Base-by-base conservation (phyloP, 2,329 filamentous ascomycete genomes). In the Neoarthrinium moseri region DNA sequence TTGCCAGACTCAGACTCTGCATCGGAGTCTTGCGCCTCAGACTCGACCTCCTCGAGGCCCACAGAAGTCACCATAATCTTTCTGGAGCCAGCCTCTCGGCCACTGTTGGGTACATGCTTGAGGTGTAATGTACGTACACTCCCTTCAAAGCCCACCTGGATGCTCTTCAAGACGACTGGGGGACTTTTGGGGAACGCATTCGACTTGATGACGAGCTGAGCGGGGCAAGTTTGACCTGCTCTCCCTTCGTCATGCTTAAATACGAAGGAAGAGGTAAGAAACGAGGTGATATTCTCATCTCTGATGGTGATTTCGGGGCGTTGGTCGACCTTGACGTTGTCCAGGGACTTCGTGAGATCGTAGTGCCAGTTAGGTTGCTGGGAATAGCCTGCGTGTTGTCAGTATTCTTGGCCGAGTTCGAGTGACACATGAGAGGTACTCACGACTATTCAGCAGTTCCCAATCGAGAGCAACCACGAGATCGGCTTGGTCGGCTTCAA, bases 381-480 rank as follows among this genome's bases (percentile, higher is more conserved):
- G 4, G 71, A 68, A 56, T 83, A 86, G 41, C 66, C 81, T 82
- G 45, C 56, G 38, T 21, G 17, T 17, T 23, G 4, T 40, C n/a
- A 40, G 23, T 23, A 5, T 10, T 30, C 23, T 17, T 29, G 2
- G 20, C 13, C 4, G 18, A 30, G 27, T 10, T n/a, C 10, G 27
- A 30, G 23, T 53, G 20, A 22, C n/a, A 18, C 4, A 17, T 32
- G n/a, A n/a, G n/a, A n/a, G n/a, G n/a, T n/a, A 70, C 78, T 61
- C 65, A 83, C 81, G 71, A 35, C 64, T 74, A 47, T 80, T 73
- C 60, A 86, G 69, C 35, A 87, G 67, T 57, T 86, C 83, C 79
- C 84, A 85, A 56, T 85, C 81, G 41, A 84, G 76, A 22, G 80
- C 72, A 27, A 86, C 64, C 7, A 86, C 71, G 23, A 84, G 66